Conservation (phyloP, 805 yeast species). For the Ogataea parapolymorpha region DNA sequence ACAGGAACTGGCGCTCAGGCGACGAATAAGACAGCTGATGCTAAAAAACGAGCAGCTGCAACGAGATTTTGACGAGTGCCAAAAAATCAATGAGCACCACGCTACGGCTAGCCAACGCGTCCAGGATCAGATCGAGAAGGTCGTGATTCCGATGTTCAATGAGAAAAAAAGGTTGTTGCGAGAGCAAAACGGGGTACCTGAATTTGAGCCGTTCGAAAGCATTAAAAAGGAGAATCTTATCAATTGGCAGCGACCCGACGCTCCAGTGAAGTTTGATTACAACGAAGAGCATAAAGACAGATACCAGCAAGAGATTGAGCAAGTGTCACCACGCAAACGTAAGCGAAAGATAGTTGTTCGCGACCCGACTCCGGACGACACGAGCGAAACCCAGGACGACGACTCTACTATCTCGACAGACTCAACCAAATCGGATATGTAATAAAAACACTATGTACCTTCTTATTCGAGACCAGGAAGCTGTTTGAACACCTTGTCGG, state of each 20-base stretch:
- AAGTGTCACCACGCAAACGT: slow-evolving; percentile 20
- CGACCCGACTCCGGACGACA: neutral
- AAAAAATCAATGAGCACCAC: slow-evolving; percentile 5
- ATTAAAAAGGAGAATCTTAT: slow-evolving; percentile 8
- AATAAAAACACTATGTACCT: neutral
- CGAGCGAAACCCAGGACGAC: slow-evolving; percentile 6
- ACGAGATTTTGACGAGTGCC: slow-evolving; percentile 7
- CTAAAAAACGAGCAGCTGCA: slow-evolving; percentile 8
- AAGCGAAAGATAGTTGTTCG: slow-evolving; percentile 1
- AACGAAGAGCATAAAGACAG: slow-evolving; percentile 11
- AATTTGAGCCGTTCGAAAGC: slow-evolving; percentile 13
- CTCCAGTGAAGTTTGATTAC: slow-evolving; percentile 17
- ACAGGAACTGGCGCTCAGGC: slow-evolving; percentile 12
- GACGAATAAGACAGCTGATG: slow-evolving; percentile 4
- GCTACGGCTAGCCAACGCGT: slow-evolving; percentile 2
- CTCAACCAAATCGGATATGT: neutral
- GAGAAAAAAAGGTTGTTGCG: slow-evolving; percentile 15
- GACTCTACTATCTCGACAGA: slow-evolving; percentile 4
- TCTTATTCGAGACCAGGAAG: slow-evolving; percentile 24
- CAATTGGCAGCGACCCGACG: slow-evolving; percentile 18
- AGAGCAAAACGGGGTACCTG: neutral
- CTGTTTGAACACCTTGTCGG: slow-evolving; percentile 40
- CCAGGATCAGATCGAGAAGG: slow-evolving; percentile 8
- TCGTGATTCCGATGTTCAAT: slow-evolving; percentile 19
- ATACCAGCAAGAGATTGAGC: slow-evolving; percentile 15